Evolutionary conservation across 768 basidiomycete genomes (phyloP).

Genomic region (Pisolithus tinctorius): DNA sequence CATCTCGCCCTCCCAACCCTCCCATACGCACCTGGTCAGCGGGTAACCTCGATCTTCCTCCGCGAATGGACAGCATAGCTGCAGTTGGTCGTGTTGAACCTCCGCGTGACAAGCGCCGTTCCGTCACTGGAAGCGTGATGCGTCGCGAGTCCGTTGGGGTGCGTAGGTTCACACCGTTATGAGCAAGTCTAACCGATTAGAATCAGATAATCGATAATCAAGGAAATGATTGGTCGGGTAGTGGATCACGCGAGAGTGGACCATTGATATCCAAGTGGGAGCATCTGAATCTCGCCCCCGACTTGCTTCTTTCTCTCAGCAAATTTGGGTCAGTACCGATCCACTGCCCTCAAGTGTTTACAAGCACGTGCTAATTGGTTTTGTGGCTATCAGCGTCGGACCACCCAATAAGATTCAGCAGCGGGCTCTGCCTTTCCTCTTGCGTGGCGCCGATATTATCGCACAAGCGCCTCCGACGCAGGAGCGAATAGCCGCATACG

Average conservation of each 20-base stretch:
- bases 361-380: slow-evolving; percentile 9
- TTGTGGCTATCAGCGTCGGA: slow-evolving; percentile 58
- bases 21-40: slow-evolving; percentile 83
- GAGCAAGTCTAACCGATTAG: slow-evolving; percentile 12
- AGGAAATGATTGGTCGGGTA: slow-evolving; percentile 47
- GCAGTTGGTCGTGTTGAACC: slow-evolving; percentile 32
- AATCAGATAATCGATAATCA: slow-evolving; percentile 49
- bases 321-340: slow-evolving; percentile 79
- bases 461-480: slow-evolving; percentile 98
- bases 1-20: slow-evolving; percentile 57
- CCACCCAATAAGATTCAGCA: slow-evolving; percentile 99
- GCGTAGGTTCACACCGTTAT: slow-evolving; percentile 24
- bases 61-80: slow-evolving; percentile 42
- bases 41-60: slow-evolving; percentile 68
- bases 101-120: slow-evolving; percentile 67
- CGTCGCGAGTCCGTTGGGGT: slow-evolving; percentile 75
- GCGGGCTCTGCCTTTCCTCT: slow-evolving; percentile 89
- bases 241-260: slow-evolving; percentile 57
- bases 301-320: slow-evolving; percentile 78
- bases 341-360: slow-evolving; percentile 1
- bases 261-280: slow-evolving; percentile 95
- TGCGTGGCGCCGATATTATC: slow-evolving; percentile 93
- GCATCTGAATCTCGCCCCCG: slow-evolving; percentile 77
- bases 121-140: slow-evolving; percentile 52
- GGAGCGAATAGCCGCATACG: slow-evolving; percentile 96